Evolutionary conservation across 2,329 filamentous ascomycete species (phyloP).

Genomic region (Pezicula radicicola): DNA sequence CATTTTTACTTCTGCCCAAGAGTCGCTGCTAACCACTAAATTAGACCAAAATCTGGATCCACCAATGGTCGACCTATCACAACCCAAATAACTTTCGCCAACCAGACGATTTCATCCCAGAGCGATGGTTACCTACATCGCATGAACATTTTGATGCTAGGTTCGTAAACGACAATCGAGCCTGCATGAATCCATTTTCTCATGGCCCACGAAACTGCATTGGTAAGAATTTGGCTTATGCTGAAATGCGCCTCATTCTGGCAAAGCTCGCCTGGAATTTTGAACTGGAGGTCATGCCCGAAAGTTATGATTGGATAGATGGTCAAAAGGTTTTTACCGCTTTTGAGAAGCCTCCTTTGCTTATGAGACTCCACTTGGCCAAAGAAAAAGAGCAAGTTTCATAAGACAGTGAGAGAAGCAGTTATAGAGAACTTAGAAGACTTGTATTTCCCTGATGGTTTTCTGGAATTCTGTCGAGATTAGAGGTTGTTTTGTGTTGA

Average conservation of each 20-base stretch:
- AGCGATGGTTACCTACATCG: slow-evolving; percentile 31
- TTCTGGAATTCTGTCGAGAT: too few species aligned
- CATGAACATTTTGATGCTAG: neutral
- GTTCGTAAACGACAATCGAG: slow-evolving; percentile 20
- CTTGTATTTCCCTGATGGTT: too few species aligned
- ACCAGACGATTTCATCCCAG: slow-evolving; percentile 31
- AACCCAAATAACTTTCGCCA: slow-evolving; percentile 12
- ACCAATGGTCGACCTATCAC: neutral
- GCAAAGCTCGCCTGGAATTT: slow-evolving; percentile 1
- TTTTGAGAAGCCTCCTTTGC: slow-evolving; percentile 1
- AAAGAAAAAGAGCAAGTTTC: too few species aligned
- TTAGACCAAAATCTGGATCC: slow-evolving; percentile 14
- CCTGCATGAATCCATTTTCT: neutral
- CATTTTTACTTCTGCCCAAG: neutral
- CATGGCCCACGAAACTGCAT: neutral
- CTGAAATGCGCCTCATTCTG: neutral
- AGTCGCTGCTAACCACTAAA: neutral
- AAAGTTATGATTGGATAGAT: neutral
- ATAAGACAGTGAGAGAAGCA: too few species aligned
- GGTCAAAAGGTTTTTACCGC: neutral
- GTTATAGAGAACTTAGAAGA: too few species aligned
- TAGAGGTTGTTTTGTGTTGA: too few species aligned
- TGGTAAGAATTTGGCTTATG: slow-evolving; percentile 1
- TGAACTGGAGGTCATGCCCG: neutral
- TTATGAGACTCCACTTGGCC: neutral